phyloP scores from a whole-genome alignment of 352 stramenopile genomes.

The Blastocystis sp. region DNA sequence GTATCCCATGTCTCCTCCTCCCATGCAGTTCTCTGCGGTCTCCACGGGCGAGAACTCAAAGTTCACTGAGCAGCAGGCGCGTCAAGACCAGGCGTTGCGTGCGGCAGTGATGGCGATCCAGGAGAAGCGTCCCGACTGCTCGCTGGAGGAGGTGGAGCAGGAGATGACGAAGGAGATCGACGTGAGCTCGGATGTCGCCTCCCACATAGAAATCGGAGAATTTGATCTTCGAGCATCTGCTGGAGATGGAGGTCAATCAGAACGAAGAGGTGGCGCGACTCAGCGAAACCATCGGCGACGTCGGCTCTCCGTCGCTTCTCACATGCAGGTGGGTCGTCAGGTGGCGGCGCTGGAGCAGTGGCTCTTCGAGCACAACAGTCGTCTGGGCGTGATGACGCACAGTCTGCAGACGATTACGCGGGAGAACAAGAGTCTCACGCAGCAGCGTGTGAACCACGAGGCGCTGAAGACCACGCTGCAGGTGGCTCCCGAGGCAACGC shows the following conservation, averaged over 20 bases:
- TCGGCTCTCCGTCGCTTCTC: not conserved
- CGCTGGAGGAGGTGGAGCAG: not conserved
- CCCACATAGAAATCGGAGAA: constrained; percentile 7
- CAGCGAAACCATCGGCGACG: not conserved
- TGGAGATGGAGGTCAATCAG: constrained; percentile 35
- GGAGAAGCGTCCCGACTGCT: not conserved
- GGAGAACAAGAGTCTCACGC: constrained; percentile 2
- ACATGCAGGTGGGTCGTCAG: not conserved
- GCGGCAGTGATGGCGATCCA: not conserved
- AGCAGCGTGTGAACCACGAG: constrained; percentile 28
- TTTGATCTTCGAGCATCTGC: constrained; percentile 37
- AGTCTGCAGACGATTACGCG: not conserved
- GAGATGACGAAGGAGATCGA: not conserved
- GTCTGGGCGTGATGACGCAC: constrained; percentile 36
- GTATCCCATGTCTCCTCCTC: not conserved
- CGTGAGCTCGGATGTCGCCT: not conserved
- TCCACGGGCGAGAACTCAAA: not conserved
- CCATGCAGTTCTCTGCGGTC: not conserved
- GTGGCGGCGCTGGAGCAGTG: not conserved
- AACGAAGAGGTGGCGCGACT: not conserved
- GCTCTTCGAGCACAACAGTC: constrained; percentile 8
- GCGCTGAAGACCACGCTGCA: not conserved
- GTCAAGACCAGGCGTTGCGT: not conserved
- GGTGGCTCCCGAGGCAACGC: not conserved
- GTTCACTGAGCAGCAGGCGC: not conserved